A percentile compares a stretch with the other conserved stretches of the same genome.
Evolutionary conservation across 1,139 yeast genomes (phyloP).

Genomic region (Diutina sp.): DNA sequence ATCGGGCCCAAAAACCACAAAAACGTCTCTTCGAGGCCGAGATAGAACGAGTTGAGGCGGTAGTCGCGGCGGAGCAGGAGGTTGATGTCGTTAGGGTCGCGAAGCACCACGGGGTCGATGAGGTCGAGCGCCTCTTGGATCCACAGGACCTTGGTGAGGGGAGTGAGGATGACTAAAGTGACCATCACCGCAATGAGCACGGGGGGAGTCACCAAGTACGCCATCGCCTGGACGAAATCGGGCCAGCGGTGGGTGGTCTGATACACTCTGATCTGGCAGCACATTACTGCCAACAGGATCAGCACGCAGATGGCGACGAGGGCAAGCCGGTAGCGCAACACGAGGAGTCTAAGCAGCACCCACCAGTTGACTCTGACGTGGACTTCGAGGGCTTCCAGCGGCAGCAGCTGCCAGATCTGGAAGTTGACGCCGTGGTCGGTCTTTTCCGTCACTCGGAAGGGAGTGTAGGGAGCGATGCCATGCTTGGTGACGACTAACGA

Average conservation of each 20-base stretch:
- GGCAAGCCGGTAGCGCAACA: conserved; percentile 51
- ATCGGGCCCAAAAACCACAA: conserved; percentile 49
- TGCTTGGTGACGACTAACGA: conserved; percentile 32
- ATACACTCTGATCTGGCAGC: conserved; percentile 32
- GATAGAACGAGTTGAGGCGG: conserved; percentile 30
- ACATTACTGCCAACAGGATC: conserved; percentile 28
- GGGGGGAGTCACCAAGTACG: conserved; percentile 12
- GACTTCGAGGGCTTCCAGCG: conserved; percentile 15
- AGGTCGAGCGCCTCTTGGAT: conserved; percentile 15
- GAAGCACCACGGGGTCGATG: conserved; percentile 47
- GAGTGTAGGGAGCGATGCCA: conserved; percentile 73
- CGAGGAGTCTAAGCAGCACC: conserved; percentile 36
- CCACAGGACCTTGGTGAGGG: not conserved
- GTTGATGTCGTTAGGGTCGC: conserved; percentile 22
- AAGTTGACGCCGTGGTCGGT: conserved; percentile 19
- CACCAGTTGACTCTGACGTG: conserved; percentile 28
- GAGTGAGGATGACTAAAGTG: not conserved
- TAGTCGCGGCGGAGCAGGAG: conserved; percentile 13
- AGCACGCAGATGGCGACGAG: conserved; percentile 45
- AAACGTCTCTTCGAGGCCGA: conserved; percentile 53
- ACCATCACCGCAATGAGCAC: not conserved
- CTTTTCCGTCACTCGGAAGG: conserved; percentile 22
- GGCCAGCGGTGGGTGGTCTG: conserved; percentile 31
- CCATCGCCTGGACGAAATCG: conserved; percentile 35
- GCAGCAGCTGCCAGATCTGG: conserved; percentile 27